phyloP scores from a whole-genome alignment of 345 rosid species.

The Eucalyptus polyanthemos region DNA sequence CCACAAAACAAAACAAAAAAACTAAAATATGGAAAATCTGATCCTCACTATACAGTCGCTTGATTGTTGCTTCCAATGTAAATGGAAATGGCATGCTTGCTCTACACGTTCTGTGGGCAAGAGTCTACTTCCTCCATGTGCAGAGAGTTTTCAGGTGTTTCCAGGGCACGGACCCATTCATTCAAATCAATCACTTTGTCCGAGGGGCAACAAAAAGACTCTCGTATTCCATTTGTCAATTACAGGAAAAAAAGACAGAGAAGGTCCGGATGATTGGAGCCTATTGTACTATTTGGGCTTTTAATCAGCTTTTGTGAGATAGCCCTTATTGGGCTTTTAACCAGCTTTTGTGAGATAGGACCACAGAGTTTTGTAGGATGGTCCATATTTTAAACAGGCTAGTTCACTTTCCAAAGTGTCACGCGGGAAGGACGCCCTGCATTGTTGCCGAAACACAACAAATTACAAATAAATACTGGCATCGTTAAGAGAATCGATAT shows the following conservation, averaged over 20 bases:
- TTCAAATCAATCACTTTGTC: neutral
- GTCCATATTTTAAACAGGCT: neutral
- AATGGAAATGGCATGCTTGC: neutral
- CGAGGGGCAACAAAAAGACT: neutral
- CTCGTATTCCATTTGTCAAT: neutral
- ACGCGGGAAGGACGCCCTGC: neutral
- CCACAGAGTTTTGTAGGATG: neutral
- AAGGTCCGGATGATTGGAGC: neutral
- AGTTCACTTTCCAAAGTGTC: neutral
- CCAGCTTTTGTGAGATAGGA: neutral
- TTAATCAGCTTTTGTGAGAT: neutral
- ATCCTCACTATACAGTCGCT: neutral
- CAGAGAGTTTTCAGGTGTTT: neutral
- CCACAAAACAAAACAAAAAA: neutral
- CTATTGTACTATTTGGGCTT: neutral
- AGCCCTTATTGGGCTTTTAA: neutral
- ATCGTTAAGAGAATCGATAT: neutral
- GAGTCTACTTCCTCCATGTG: neutral
- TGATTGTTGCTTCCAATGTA: neutral
- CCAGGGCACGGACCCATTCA: neutral
- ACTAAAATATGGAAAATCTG: neutral
- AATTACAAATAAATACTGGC: neutral
- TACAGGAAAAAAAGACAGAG: neutral
- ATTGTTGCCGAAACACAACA: neutral
- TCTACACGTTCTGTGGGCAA: neutral